Conservation (phyloP, 2,329 filamentous ascomycete genomes). For the Diaporthe humulicola region DNA sequence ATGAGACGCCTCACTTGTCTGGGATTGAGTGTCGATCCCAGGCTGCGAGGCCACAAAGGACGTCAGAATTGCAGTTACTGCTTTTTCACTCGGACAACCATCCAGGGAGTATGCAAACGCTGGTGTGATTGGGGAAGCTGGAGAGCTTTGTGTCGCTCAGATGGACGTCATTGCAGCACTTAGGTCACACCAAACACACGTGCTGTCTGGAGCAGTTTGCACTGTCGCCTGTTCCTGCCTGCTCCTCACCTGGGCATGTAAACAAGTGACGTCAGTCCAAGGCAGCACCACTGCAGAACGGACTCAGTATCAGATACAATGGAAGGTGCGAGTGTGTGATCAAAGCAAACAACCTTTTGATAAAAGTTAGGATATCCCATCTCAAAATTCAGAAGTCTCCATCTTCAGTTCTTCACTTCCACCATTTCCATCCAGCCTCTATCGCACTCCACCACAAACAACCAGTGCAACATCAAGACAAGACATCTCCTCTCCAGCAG, state of each 20-base stretch:
- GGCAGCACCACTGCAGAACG: background rate
- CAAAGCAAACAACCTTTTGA: background rate
- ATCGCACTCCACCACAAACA: background rate
- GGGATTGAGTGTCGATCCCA: background rate
- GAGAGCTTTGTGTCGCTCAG: background rate
- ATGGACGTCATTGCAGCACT: constrained; percentile 2
- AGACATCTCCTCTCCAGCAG: background rate
- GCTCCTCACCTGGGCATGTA: background rate
- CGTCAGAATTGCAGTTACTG: constrained; percentile 7
- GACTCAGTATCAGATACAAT: background rate
- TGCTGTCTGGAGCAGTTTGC: constrained; percentile 15
- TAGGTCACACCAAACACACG: background rate
- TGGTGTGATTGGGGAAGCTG: background rate
- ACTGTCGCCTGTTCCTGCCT: background rate
- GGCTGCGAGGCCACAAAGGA: background rate
- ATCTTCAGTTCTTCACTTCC: background rate
- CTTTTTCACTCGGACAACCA: background rate
- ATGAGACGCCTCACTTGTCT: background rate
- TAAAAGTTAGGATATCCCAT: background rate
- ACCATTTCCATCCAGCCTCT: background rate
- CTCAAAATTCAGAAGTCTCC: background rate
- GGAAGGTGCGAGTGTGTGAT: background rate
- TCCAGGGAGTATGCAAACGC: background rate
- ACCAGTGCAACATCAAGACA: background rate
- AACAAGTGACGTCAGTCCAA: constrained; percentile 33